Percentiles rank a stretch among this genome's conserved stretches.
phyloP scores from a whole-genome alignment of 2,329 filamentous ascomycete species.

The Cyclaneusma minus region DNA sequence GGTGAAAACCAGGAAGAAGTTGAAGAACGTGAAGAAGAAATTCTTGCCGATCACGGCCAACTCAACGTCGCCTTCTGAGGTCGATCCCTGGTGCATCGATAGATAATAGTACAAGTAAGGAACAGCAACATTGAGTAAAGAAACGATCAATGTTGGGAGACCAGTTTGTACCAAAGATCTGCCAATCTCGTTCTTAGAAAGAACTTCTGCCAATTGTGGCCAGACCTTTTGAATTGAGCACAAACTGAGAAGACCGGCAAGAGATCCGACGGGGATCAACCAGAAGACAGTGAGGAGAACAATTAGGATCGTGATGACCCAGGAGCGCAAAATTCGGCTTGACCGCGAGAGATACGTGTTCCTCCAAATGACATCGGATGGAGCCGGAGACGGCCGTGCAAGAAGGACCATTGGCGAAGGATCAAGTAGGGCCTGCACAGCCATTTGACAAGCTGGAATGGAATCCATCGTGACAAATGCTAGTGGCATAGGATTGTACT shows the following conservation, averaged over 20 bases:
- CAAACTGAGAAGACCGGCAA: conserved; percentile 67
- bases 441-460: conserved; percentile 86
- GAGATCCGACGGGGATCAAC: conserved; percentile 64
- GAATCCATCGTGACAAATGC: conserved; percentile 98
- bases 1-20: conserved; percentile 92
- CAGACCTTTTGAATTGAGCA: conserved; percentile 64
- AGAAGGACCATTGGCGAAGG: conserved; percentile 74
- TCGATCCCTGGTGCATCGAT: conserved; percentile 83
- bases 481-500: conserved; percentile 63
- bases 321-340: conserved; percentile 60
- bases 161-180: conserved; percentile 74
- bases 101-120: conserved; percentile 93
- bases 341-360: conserved; percentile 76
- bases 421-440: conserved; percentile 85
- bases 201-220: conserved; percentile 50
- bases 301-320: conserved; percentile 74
- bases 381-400: conserved; percentile 74
- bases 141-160: conserved; percentile 70
- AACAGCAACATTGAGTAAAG: conserved; percentile 74
- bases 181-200: conserved; percentile 53
- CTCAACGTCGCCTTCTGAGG: conserved; percentile 87
- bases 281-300: conserved; percentile 73
- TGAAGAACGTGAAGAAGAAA: conserved; percentile 99
- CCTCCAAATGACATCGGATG: conserved; percentile 84
- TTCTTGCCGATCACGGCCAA: conserved; percentile 94